These are phyloP conservation scores for Vaccinium vitisidaea DNA, from an alignment of 148 eudicot species.

Conservation along the genomic window DNA sequence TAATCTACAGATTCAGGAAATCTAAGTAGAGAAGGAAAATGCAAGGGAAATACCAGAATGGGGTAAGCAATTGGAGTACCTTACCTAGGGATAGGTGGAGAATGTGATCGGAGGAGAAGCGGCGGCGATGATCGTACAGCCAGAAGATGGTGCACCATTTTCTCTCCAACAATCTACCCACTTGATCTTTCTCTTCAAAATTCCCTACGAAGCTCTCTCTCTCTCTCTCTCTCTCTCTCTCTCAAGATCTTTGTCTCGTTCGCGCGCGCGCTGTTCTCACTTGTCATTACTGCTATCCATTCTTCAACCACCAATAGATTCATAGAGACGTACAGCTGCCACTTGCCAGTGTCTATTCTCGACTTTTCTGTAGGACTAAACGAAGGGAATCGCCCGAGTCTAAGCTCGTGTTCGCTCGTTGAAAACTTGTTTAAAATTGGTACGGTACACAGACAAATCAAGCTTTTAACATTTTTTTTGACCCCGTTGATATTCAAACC, in stretches of 20 bases:
- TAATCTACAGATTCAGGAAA: background rate
- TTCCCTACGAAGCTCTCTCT: background rate
- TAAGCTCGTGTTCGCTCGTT: too few species aligned
- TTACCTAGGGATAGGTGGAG: constrained; percentile 31
- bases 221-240: background rate
- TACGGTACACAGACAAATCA: too few species aligned
- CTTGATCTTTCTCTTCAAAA: background rate
- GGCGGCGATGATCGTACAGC: constrained; percentile 31
- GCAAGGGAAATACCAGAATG: background rate
- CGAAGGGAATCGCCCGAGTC: too few species aligned
- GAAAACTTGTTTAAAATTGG: too few species aligned
- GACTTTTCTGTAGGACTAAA: too few species aligned
- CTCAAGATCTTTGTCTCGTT: background rate
- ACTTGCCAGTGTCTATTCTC: too few species aligned
- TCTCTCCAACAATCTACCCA: background rate
- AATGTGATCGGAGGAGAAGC: constrained; percentile 28
- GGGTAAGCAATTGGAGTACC: background rate
- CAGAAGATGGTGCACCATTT: constrained; percentile 25
- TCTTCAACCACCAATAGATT: background rate
- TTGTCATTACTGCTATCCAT: background rate
- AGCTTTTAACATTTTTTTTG: too few species aligned
- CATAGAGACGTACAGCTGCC: too few species aligned
- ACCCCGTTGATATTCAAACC: too few species aligned
- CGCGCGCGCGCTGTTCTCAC: background rate
- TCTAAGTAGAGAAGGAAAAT: background rate